Base-by-base conservation (phyloP, 805 yeast species). In the Saccharomycopsis oosterbeekiorum region DNA sequence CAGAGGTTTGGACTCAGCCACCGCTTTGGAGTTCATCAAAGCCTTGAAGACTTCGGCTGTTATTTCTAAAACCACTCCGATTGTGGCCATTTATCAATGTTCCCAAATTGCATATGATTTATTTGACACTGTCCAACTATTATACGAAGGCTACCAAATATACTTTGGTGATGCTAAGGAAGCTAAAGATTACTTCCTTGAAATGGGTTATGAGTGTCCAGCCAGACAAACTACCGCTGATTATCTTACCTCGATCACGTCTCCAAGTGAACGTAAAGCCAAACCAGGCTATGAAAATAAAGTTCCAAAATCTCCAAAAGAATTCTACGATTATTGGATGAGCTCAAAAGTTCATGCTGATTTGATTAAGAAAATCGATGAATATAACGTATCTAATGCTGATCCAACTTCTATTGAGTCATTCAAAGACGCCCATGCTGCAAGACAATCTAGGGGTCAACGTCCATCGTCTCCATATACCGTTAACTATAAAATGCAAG, bases 1-100 rank as follows among this genome's bases (percentile, higher is more conserved):
- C n/a, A 79, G 85, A 76, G 86, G 86, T 66, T 76, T 82, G 70
- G 86, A 82, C 73, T 76, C 86, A 29, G 34, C 34, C 34, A 84
- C 88, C 56, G 89, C 89, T 39, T 74, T 82, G 68, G 87, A 84
- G 68, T 84, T 84, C 67, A 77, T 82, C 62, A 74, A 79, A 65
- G 84, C 85, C 26, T 75, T 84, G 66, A 83, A 80, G 69, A 75
- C 83, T 1, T 76, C 84, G 2, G 84, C 87, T n/a, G 67, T 78
- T 62, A 65, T 80, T 60, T 67, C 75, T 34, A 73, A 77, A 21
- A 68, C 77, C 0, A 74, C 83, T 12, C 77, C 83, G 9, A 68
- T 81, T 62, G 78, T 81, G 61, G 79, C 85, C 19, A 79, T 81
- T 59, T 81, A 82, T 66, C 85, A 81, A 67, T 82, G 84, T 55